phyloP scores from a whole-genome alignment of 2,329 filamentous ascomycete genomes.

The Hysterium pulicare region DNA sequence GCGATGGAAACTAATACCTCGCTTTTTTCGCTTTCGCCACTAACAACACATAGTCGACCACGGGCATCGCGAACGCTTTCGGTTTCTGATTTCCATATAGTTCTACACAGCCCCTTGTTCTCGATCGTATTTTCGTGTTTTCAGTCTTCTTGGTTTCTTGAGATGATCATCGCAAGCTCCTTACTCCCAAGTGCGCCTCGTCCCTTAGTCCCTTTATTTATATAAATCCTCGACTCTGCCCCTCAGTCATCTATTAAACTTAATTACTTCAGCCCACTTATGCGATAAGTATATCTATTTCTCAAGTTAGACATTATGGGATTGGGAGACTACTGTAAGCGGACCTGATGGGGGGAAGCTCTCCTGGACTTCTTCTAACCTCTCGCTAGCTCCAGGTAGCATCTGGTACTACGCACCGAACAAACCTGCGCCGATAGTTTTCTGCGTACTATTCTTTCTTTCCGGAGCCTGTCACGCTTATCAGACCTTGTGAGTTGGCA shows the following conservation, averaged over 20 bases:
- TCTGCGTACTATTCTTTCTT: conserved; percentile 47
- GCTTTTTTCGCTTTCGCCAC: conserved; percentile 32
- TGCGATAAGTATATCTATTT: too few species aligned
- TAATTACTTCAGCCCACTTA: not conserved
- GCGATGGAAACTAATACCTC: conserved; percentile 8
- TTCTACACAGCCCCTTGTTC: too few species aligned
- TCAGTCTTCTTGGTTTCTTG: too few species aligned
- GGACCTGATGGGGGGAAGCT: not conserved
- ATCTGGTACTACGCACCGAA: conserved; percentile 51
- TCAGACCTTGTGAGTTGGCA: conserved; percentile 53
- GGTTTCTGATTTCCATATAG: too few species aligned
- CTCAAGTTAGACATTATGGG: conserved; percentile 30
- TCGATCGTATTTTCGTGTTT: too few species aligned
- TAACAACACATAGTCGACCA: too few species aligned
- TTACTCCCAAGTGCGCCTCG: not conserved
- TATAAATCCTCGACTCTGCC: not conserved
- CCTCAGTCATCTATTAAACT: not conserved
- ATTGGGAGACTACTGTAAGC: conserved; percentile 29
- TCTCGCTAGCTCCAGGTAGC: conserved; percentile 22
- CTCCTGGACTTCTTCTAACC: conserved; percentile 2
- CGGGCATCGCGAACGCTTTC: too few species aligned
- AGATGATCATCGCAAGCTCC: not conserved
- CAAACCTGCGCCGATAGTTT: conserved; percentile 53
- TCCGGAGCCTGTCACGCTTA: conserved; percentile 51
- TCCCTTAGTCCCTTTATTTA: not conserved